Evolutionary conservation across 495 filamentous ascomycete genomes (phyloP).

Genomic region (Aspergillus panamensis): DNA sequence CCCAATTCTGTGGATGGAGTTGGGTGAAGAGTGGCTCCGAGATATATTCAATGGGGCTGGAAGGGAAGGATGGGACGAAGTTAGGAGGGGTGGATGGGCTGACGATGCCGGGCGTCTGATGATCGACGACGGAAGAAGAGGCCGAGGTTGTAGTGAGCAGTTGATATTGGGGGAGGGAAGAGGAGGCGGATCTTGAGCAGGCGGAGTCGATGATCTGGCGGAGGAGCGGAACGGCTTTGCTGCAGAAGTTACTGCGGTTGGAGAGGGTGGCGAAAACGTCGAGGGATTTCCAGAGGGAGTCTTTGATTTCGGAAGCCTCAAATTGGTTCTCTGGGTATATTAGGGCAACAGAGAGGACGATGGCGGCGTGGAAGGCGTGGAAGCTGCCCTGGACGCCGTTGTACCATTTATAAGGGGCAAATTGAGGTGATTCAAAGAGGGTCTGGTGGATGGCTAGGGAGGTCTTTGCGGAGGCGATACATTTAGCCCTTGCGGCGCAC

Average conservation of each 20-base stretch:
- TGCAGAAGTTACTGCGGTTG: slow-evolving; percentile 40
- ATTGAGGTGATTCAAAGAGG: slow-evolving; percentile 34
- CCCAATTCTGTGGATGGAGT: slow-evolving; percentile 39
- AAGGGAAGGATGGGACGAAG: slow-evolving; percentile 8
- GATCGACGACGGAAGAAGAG: slow-evolving; percentile 4
- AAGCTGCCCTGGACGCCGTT: slow-evolving; percentile 42
- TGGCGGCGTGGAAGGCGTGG: slow-evolving; percentile 33
- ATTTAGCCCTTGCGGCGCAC: slow-evolving; percentile 37
- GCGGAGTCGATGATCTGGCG: slow-evolving; percentile 36
- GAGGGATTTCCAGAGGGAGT: slow-evolving; percentile 29
- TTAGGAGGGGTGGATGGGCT: slow-evolving; percentile 4
- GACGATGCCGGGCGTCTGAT: slow-evolving; percentile 16
- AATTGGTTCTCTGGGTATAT: slow-evolving; percentile 32
- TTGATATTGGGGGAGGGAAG: slow-evolving; percentile 11
- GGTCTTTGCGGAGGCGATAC: slow-evolving; percentile 41
- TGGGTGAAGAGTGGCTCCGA: slow-evolving; percentile 24
- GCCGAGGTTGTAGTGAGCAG: slow-evolving; percentile 14
- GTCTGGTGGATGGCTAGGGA: slow-evolving; percentile 41
- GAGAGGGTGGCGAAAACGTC: slow-evolving; percentile 41
- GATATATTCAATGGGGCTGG: slow-evolving; percentile 9
- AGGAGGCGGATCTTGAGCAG: slow-evolving; percentile 19
- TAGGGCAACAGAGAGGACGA: slow-evolving; percentile 31
- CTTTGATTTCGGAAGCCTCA: slow-evolving; percentile 35
- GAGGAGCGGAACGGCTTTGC: slow-evolving; percentile 39
- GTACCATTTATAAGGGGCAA: slow-evolving; percentile 46